Conservation (phyloP, 257 asterid species). For the Verbascum thapsus region DNA sequence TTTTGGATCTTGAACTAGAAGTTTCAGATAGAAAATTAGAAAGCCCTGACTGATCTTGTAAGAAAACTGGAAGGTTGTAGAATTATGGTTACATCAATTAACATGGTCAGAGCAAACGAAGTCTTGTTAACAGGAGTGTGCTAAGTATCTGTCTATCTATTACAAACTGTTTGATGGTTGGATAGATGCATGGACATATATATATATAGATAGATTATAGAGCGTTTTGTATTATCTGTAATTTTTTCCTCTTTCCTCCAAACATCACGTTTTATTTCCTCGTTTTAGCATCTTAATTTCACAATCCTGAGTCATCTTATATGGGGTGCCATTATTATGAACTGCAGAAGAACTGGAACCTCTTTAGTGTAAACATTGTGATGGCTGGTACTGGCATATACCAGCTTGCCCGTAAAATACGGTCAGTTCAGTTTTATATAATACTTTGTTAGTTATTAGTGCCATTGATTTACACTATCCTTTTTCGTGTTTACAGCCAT, state of each 20-base stretch:
- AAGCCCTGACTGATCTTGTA: too few species aligned
- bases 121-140: not conserved
- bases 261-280: not conserved
- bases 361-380: constrained; percentile 80
- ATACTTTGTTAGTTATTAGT: not conserved
- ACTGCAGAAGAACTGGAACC: constrained; percentile 93
- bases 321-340: constrained; percentile 25
- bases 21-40: too few species aligned
- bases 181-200: not conserved
- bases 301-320: not conserved
- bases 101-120: constrained; percentile 1
- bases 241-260: not conserved
- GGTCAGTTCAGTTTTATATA: constrained; percentile 38
- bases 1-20: not conserved
- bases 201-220: too few species aligned
- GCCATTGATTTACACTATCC: not conserved
- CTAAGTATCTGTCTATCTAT: too few species aligned
- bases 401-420: constrained; percentile 75
- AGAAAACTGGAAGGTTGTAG: too few species aligned
- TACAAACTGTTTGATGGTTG: not conserved
- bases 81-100: not conserved
- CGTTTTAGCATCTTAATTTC: not conserved
- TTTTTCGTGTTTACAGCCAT: constrained; percentile 50
- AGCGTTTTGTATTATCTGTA: not conserved
- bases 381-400: constrained; percentile 93